A percentile compares a stretch with the other conserved stretches of the same genome.
Evolutionary conservation across 225 moss, liverwort and hornwort genomes (phyloP).

Genomic region (Takakia lepidozioides): DNA sequence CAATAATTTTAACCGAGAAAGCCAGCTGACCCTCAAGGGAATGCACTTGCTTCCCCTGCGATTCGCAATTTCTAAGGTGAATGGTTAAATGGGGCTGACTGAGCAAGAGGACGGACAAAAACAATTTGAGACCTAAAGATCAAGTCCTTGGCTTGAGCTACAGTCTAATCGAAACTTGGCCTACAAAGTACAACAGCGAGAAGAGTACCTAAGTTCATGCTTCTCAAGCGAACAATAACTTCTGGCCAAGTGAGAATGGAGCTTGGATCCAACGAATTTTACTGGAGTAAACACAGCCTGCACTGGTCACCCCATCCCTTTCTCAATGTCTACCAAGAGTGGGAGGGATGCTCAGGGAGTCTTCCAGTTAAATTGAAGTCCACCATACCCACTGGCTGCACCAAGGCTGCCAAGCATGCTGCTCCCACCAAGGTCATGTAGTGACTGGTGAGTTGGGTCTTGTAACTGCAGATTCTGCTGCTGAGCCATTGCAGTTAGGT

Average conservation of each 20-base stretch:
- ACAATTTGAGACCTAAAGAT: no score
- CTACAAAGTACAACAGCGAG: no score
- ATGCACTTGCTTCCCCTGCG: no score
- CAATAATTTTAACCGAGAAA: conserved; percentile 7
- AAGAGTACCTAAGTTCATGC: no score
- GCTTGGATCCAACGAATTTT: background rate
- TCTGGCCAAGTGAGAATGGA: background rate
- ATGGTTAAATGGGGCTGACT: no score
- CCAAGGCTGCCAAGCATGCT: conserved; percentile 71
- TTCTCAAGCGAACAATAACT: no score
- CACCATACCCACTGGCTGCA: conserved; percentile 71
- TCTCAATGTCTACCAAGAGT: background rate
- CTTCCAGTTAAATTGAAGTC: conserved; percentile 73
- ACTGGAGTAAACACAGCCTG: background rate
- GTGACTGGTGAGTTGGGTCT: conserved; percentile 48
- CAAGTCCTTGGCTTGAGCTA: no score
- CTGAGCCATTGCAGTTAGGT: conserved; percentile 63
- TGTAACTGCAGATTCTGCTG: conserved; percentile 69
- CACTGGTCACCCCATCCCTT: background rate
- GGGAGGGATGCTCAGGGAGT: conserved; percentile 16
- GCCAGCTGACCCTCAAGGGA: background rate
- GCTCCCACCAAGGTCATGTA: conserved; percentile 78
- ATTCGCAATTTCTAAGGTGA: no score
- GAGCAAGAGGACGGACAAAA: no score
- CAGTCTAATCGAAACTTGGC: no score